These are phyloP conservation scores for Lomentospora prolificans DNA, from an alignment of 2,329 filamentous ascomycete genomes.

Conservation along the genomic window DNA sequence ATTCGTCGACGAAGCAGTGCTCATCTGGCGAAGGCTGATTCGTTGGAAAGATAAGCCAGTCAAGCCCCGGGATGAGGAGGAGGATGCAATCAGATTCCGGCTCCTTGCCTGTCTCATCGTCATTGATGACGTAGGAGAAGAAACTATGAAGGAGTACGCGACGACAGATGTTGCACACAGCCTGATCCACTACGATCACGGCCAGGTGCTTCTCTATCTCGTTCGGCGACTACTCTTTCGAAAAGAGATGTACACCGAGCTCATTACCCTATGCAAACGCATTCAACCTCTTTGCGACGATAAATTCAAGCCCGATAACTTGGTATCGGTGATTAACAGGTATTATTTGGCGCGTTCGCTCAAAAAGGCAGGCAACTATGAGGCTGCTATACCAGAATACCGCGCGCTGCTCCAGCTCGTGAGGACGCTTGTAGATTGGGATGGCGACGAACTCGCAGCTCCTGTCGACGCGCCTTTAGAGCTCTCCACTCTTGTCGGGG, in stretches of 20 bases:
- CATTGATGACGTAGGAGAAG: neutral
- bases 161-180: neutral
- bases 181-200: constrained; percentile 8
- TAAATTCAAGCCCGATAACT: neutral
- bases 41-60: neutral
- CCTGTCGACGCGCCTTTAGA: neutral
- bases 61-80: constrained; percentile 1
- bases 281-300: constrained; percentile 4
- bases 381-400: neutral
- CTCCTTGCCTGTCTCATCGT: constrained; percentile 1
- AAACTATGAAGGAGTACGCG: constrained; percentile 1
- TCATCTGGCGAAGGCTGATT: constrained; percentile 4
- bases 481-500: neutral
- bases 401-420: neutral
- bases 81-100: constrained; percentile 1
- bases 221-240: constrained; percentile 1
- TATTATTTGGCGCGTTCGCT: constrained; percentile 3
- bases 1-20: constrained; percentile 2
- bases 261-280: constrained; percentile 2
- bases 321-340: neutral
- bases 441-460: neutral
- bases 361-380: neutral
- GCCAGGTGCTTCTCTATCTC: neutral
- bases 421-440: neutral
- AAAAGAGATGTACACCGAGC: neutral